Base-by-base conservation (phyloP, 2,329 filamentous ascomycete genomes). In the Daldinia eschscholtzii region DNA sequence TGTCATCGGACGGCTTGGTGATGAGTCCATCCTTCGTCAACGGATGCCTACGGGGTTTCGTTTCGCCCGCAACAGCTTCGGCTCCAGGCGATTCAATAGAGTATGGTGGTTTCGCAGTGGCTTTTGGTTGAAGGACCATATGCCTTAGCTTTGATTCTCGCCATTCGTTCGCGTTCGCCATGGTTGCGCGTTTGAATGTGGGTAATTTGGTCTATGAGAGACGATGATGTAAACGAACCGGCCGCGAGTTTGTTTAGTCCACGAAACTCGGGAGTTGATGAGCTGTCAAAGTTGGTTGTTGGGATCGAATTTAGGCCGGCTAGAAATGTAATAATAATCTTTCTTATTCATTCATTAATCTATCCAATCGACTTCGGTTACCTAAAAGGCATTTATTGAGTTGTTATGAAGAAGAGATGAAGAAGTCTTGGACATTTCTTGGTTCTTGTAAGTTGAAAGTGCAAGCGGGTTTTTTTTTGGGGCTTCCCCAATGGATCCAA, bases 51-150 rank as follows among this genome's bases (percentile, higher is more conserved):
- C 92, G 90, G 39, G 92, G 90, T 68, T 92, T 87, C 15, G 92
- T 94, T 83, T 94, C 92, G 80, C 92, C 92, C 41, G 89, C 83
- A 73, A 89, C 84, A 70, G 88, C 87, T 76, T 88, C 81, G 70
- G 84, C 86, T 74, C 87, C 90, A 18, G 91, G 84, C 5, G 86
- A 89, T 76, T 93, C 91, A 77, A 92, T 86, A 20, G 90, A 87
- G 82, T 89, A 93, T 28, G 91, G 91, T 18, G 84, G 82, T 78
- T 86, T 87, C 78, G 88, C 89, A 73, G 80, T 77, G 78, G 88
- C 84, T 71, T 85, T 85, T 60, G 83, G 82, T 52, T 77, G 70
- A 67, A 83, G 71, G 64, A 71, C 70, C 41, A 72, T 52, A 61
- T 73, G 61, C 70, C 71, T 73, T 55, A 74, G 53, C 64, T 78